A percentile compares a stretch with the other conserved stretches of the same genome.
These are phyloP conservation scores for Leishmania lainsoni DNA, from an alignment of 208 protist genomes.

Conservation along the genomic window DNA sequence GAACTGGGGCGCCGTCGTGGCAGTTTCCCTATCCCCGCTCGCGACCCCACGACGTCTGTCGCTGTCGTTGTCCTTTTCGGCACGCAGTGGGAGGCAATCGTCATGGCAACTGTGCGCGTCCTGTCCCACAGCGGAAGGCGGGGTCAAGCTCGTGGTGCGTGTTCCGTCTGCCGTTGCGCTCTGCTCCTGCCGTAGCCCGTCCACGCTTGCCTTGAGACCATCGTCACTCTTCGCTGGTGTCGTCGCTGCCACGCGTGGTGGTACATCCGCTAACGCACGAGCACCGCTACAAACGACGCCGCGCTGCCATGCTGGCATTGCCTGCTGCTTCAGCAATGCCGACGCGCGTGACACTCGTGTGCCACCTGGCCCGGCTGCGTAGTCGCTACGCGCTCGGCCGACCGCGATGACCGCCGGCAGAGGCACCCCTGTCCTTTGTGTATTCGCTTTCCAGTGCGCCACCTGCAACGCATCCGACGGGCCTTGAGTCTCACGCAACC, in stretches of 20 bases:
- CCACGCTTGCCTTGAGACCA: background rate
- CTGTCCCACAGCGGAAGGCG: background rate
- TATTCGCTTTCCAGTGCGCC: background rate
- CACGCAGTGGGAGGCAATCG: background rate
- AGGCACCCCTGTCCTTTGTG: background rate
- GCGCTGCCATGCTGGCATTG: background rate
- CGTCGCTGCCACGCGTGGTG: background rate
- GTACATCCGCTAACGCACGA: background rate
- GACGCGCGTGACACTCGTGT: conserved; percentile 1
- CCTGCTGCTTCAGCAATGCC: conserved; percentile 3
- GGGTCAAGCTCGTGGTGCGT: background rate
- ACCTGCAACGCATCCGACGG: background rate
- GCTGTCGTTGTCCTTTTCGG: background rate
- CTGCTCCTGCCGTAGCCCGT: background rate
- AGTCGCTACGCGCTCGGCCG: background rate
- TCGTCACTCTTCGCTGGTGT: background rate
- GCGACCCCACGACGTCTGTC: background rate
- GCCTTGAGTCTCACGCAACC: background rate
- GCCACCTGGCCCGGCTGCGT: background rate
- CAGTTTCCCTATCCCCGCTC: background rate
- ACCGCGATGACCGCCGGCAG: conserved; percentile 1
- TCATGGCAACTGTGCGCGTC: background rate
- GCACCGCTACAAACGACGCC: background rate
- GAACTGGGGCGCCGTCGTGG: background rate
- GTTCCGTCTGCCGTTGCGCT: background rate